Evolutionary conservation across 2,329 filamentous ascomycete species (phyloP), one percentile per base, ranked within the genome.

Genomic region (Phoma herbarum): DNA sequence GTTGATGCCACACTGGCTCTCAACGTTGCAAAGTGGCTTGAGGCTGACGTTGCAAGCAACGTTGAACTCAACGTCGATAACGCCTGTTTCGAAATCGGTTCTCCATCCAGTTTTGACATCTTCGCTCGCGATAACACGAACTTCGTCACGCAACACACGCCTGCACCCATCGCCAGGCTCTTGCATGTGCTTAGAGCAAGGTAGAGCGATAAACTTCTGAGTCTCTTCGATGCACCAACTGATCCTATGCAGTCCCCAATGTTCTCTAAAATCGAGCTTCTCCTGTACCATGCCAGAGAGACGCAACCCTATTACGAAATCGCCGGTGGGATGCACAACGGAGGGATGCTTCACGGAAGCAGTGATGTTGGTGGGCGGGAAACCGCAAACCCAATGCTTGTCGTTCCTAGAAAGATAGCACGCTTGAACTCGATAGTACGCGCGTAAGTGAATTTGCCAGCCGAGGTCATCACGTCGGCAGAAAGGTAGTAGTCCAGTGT

Each of bases 181-280:
- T 66, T 85, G 83, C 9, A 83, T 77, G 78, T 98, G 95, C 75
- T 89, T 90, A 33, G 84, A 72, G 80, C 95, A 98, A n/a, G 92
- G 90, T 1, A 90, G 89, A 0, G 92, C 91, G 37, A 94, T 83
- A 33, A 89, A 88, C 78, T 89, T 90, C 75, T 92, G 86, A 37
- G 88, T 89, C 82, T 98, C 94, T 73, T 97, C 93, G 52, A 98
- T 89, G 65, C 91, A 88, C 94, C 94, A 99, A 62, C 90, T 92
- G 65, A 97, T 85, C 78, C 96, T 95, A 77, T 93, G 91, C 26
- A 99, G 84, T 69, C 90, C 90, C 94, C 94, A 97, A 61, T 95
- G 85, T 6, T 88, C 93, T 74, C 90, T 88, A 58, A 85, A 86
- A 37, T 85, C 82, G 37, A 84, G 78, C 75, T 91, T 91, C 68